Conservation (phyloP, 2,329 filamentous ascomycete genomes). For the Plenodomus tracheiphilus region DNA sequence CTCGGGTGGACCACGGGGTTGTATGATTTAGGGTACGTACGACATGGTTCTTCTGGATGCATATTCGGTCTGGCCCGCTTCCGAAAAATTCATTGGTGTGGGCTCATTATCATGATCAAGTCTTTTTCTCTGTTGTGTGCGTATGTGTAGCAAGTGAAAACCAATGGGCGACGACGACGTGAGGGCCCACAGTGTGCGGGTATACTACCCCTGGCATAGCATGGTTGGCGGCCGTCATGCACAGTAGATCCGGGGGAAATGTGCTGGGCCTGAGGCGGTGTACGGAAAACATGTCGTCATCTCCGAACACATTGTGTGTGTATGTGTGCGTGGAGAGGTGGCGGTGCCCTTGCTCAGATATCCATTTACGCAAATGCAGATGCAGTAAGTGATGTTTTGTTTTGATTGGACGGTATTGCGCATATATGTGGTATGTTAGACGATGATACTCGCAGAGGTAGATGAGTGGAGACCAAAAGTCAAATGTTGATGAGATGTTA, state of each 20-base stretch:
- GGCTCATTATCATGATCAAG: background rate
- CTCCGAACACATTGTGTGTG: background rate
- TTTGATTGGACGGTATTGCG: no score
- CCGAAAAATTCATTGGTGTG: background rate
- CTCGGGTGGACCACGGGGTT: constrained; percentile 6
- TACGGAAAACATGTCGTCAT: background rate
- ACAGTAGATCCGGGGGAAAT: background rate
- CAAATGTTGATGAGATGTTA: no score
- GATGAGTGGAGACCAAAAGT: no score
- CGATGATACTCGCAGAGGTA: no score
- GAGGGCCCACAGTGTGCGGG: no score
- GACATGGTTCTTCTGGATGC: constrained; percentile 18
- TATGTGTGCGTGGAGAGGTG: no score
- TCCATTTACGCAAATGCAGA: no score
- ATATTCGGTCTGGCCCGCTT: background rate
- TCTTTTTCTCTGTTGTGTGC: no score
- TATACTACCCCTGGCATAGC: background rate
- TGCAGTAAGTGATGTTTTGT: no score
- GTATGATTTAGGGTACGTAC: background rate
- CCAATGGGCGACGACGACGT: background rate
- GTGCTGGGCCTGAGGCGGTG: background rate
- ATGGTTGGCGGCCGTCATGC: background rate
- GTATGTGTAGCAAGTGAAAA: no score
- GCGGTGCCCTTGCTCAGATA: no score
- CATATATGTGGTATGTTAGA: no score